phyloP scores from a whole-genome alignment of 2,329 filamentous ascomycete genomes.

The Epichloe elymi region DNA sequence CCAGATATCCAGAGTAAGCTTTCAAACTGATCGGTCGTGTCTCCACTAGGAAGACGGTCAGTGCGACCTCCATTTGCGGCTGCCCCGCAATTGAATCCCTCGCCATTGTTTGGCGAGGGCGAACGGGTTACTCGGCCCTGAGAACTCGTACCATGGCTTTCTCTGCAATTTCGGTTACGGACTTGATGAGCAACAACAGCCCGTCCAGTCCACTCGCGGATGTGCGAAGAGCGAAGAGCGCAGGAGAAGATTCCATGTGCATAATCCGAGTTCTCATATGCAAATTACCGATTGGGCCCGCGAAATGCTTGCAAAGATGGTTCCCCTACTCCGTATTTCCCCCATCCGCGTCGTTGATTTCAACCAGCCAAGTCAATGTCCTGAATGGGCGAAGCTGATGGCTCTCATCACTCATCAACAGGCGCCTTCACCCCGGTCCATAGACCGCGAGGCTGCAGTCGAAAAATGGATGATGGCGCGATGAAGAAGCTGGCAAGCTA shows the following conservation, averaged over 20 bases:
- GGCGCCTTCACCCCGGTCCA: background rate
- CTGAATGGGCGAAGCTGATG: too few relatives aligned
- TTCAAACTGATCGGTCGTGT: background rate
- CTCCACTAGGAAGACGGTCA: slow-evolving; percentile 1
- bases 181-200: too few relatives aligned
- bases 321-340: too few relatives aligned
- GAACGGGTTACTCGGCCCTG: background rate
- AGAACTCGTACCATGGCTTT: background rate
- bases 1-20: too few relatives aligned
- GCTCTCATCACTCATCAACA: background rate
- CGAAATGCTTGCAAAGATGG: too few relatives aligned
- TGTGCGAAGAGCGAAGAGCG: background rate
- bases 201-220: too few relatives aligned
- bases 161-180: slow-evolving; percentile 2
- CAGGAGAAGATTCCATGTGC: background rate
- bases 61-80: slow-evolving; percentile 2
- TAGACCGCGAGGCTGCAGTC: background rate
- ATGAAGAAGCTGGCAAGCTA: slow-evolving; percentile 10
- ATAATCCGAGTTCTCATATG: background rate
- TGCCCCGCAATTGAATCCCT: slow-evolving; percentile 2
- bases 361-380: too few relatives aligned
- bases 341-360: too few relatives aligned
- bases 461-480: background rate
- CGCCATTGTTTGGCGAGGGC: slow-evolving; percentile 3
- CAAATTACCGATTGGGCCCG: too few relatives aligned